Base-by-base conservation (phyloP, 768 basidiomycete species). In the Saitozyma sp. region DNA sequence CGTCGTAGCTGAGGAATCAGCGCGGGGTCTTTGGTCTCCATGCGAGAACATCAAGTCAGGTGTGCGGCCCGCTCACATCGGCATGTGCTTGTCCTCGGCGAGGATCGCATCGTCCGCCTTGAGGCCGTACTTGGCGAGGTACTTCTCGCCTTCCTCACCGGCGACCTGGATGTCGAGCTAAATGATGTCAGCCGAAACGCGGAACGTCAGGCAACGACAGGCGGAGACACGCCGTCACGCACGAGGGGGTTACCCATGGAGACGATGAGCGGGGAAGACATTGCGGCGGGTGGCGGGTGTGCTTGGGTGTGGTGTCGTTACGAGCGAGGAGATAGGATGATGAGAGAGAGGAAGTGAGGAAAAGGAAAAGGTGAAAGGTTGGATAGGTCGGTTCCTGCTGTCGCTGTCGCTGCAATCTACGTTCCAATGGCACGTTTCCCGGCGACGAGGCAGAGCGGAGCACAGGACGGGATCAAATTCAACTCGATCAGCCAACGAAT, bases 31-130 rank as follows among this genome's bases (percentile, higher is more conserved):
- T 29, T 29, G 29, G 29, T 29, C 10, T 37, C 10, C 5, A 2
- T 45, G 11, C 9, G 19, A 29, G 29, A 8, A 3, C 39, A 38
- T 17, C 19, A 6, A 51, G 40, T 16, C n/a, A 17, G 13, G n/a
- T 16, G 41, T 17, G 29, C 29, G 29, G 39, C 41, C 45, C 42
- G 75, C 87, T 69, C 70, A 95, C 93, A 98, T 87, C n/a, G 87
- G 84, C 60, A 84, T 81, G 68, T 98, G 95, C 81, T 92, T 89
- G 63, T 88, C 89, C 67, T 88, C 89, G 1, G 94, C 95, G 60
- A 99, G 85, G 80, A 97, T 93, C 51, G 96, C 95, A 79, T 99
- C 91, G 83, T 99, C 94, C 58, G 92, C 84, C 76, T 91, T 91
- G 73, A 99, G 85, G 62, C 81, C 85, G 77, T 98, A 99, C 80